A percentile compares a stretch with the other conserved stretches of the same genome.
These are phyloP conservation scores for Sporobolomyces phaffii DNA, from an alignment of 768 basidiomycete species.

Conservation along the genomic window DNA sequence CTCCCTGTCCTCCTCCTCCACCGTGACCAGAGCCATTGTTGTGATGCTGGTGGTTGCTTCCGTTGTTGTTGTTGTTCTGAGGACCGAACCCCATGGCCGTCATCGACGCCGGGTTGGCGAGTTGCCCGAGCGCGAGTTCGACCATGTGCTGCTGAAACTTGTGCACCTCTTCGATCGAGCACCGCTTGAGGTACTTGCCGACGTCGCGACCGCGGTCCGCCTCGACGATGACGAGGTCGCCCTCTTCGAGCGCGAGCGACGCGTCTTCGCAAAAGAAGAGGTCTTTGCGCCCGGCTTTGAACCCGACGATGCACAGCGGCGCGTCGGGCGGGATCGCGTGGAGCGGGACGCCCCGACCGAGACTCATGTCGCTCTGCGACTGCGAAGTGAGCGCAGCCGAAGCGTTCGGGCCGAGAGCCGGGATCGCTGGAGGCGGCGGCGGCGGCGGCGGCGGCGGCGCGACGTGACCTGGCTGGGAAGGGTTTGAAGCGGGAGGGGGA, in stretches of 20 bases:
- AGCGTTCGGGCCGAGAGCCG: not conserved
- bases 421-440: not conserved
- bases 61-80: too few species aligned
- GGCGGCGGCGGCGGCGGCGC: not conserved
- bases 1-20: constrained; percentile 34
- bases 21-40: too few species aligned
- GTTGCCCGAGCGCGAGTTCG: constrained; percentile 49
- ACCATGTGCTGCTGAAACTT: constrained; percentile 77
- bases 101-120: constrained; percentile 33
- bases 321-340: constrained; percentile 72
- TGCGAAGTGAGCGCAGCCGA: constrained; percentile 8
- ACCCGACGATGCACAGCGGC: constrained; percentile 93
- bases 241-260: constrained; percentile 62
- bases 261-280: constrained; percentile 81
- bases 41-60: not conserved
- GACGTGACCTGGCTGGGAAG: not conserved
- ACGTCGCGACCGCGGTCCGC: constrained; percentile 73
- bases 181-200: constrained; percentile 54
- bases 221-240: constrained; percentile 92
- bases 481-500: constrained; percentile 1
- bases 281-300: constrained; percentile 94
- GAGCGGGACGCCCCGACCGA: constrained; percentile 84
- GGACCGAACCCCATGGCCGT: constrained; percentile 44
- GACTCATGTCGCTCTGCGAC: constrained; percentile 41
- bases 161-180: constrained; percentile 73